A percentile compares a stretch with the other conserved stretches of the same genome.
phyloP scores from a whole-genome alignment of 306 rosid species.

The Gillenia trifoliata region DNA sequence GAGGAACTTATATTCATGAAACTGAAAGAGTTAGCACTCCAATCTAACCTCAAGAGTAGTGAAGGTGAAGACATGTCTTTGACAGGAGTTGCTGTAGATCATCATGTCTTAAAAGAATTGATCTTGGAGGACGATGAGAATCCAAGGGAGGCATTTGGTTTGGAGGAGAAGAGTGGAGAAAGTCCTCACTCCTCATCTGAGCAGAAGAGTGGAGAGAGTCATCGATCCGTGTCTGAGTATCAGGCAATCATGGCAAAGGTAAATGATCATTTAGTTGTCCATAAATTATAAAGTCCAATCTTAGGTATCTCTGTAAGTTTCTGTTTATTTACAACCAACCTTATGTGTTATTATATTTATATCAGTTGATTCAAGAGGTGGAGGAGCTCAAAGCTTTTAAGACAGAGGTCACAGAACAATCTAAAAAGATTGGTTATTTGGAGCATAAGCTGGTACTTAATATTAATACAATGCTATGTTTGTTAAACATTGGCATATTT shows the following conservation, averaged over 20 bases:
- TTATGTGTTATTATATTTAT: constrained; percentile 1
- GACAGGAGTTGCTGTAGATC: constrained; percentile 12
- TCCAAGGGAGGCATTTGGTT: constrained; percentile 9
- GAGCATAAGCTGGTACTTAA: constrained; percentile 62
- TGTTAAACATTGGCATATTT: constrained; percentile 9
- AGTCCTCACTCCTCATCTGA: neutral
- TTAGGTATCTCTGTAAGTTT: neutral
- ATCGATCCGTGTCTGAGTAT: constrained; percentile 19
- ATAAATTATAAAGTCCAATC: neutral
- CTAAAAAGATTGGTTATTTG: constrained; percentile 30
- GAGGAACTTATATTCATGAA: constrained; percentile 31
- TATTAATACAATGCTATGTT: constrained; percentile 2
- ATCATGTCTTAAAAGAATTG: neutral
- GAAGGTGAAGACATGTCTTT: constrained; percentile 24
- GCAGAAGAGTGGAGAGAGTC: constrained; percentile 16
- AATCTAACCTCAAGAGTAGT: constrained; percentile 1
- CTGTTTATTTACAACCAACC: neutral
- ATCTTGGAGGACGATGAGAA: constrained; percentile 5
- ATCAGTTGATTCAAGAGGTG: constrained; percentile 47
- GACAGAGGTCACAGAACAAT: constrained; percentile 18
- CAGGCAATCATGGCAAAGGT: constrained; percentile 32
- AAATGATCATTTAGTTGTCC: neutral
- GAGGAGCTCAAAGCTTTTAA: constrained; percentile 42
- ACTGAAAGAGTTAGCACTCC: constrained; percentile 47
- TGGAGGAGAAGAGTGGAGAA: constrained; percentile 27